Conservation (phyloP, 1,284 basidiomycete species). For the Leucoagaricus sp. region DNA sequence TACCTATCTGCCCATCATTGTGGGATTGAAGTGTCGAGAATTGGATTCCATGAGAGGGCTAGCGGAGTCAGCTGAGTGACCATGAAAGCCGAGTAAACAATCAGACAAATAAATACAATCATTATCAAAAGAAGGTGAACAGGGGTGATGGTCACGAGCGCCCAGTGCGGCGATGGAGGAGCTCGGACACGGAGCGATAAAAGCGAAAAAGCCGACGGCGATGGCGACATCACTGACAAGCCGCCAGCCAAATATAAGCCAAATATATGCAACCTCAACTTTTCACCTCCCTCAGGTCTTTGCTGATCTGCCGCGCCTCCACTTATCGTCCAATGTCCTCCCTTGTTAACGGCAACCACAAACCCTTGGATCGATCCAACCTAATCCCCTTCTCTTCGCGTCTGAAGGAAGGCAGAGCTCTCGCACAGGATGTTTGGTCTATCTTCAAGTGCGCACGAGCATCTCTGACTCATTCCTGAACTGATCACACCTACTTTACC, state of each 20-base stretch:
- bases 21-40: too few species aligned
- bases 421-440: conserved; percentile 88
- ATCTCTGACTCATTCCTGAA: conserved; percentile 16
- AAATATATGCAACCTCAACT: neutral
- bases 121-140: too few species aligned
- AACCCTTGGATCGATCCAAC: conserved; percentile 42
- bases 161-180: neutral
- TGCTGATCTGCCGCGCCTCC: neutral
- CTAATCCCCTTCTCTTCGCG: conserved; percentile 68
- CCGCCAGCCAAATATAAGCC: neutral
- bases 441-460: conserved; percentile 77
- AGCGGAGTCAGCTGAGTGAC: too few species aligned
- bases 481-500: conserved; percentile 17
- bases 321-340: conserved; percentile 25
- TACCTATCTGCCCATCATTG: too few species aligned
- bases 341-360: conserved; percentile 17
- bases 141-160: too few species aligned
- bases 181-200: neutral
- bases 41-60: neutral
- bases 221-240: neutral
- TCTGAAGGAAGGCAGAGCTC: conserved; percentile 69
- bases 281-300: neutral
- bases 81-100: too few species aligned
- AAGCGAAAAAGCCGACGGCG: neutral
- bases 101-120: too few species aligned